Conservation (phyloP, 2,329 filamentous ascomycete genomes). For the Alternaria gaisen region DNA sequence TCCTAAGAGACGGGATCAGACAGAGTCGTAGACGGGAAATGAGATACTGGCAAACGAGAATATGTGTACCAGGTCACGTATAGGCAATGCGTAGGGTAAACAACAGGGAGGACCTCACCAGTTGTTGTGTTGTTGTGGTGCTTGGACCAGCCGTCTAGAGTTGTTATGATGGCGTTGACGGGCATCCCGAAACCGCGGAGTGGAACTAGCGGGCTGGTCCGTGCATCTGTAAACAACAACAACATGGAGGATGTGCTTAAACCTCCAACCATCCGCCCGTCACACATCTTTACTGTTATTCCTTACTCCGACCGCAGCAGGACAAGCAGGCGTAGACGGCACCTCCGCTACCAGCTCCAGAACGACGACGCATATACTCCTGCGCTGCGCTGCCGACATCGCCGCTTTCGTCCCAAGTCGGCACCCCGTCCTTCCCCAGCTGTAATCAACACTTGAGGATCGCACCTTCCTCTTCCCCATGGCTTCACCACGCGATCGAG, state of each 20-base stretch:
- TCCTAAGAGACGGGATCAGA: conserved; percentile 15
- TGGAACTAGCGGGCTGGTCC: conserved; percentile 25
- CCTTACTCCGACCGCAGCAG: conserved; percentile 32
- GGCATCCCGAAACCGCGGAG: conserved; percentile 34
- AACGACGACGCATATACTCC: conserved; percentile 17
- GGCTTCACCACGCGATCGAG: conserved; percentile 41
- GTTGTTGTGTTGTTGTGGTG: conserved; percentile 24
- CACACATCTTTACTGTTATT: conserved; percentile 52
- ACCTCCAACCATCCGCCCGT: conserved; percentile 39
- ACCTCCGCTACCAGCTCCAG: conserved; percentile 29
- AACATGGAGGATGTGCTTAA: conserved; percentile 36
- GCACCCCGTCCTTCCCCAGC: conserved; percentile 24
- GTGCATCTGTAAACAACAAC: conserved; percentile 36
- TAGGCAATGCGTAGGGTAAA: conserved; percentile 7
- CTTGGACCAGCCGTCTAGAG: conserved; percentile 31
- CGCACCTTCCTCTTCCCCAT: conserved; percentile 29
- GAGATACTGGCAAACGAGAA: conserved; percentile 2
- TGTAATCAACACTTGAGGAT: conserved; percentile 14
- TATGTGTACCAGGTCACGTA: conserved; percentile 14
- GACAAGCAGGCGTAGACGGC: conserved; percentile 32
- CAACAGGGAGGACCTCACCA: conserved; percentile 19
- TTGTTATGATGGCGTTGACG: conserved; percentile 38
- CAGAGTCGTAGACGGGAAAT: background rate
- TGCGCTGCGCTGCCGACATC: conserved; percentile 25
- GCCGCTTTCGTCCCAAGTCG: conserved; percentile 31